Conservation (phyloP, 1,284 basidiomycete genomes). For the Cryptococcus deneoformans region DNA sequence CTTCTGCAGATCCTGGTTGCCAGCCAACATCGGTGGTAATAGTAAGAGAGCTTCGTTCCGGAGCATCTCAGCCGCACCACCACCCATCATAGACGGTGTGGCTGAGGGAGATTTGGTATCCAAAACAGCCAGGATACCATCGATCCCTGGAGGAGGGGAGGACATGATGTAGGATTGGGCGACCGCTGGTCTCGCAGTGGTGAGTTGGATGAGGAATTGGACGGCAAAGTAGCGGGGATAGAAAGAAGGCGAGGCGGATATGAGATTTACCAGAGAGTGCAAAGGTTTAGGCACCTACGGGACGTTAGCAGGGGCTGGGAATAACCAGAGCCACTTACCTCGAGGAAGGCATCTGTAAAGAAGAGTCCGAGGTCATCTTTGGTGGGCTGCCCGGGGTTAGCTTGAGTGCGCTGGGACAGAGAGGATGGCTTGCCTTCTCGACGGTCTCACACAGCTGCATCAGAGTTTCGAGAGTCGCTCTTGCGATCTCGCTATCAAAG, state of each 20-base stretch:
- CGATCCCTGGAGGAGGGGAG: constrained; percentile 43
- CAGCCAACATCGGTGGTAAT: constrained; percentile 74
- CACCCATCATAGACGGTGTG: constrained; percentile 24
- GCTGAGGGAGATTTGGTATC: constrained; percentile 30
- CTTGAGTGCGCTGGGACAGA: not conserved
- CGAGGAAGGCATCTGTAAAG: constrained; percentile 50
- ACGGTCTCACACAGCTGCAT: constrained; percentile 51
- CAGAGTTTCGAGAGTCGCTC: constrained; percentile 84
- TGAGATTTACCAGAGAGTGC: constrained; percentile 72
- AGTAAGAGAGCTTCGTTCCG: constrained; percentile 70
- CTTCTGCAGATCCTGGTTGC: constrained; percentile 94
- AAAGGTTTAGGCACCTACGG: constrained; percentile 57
- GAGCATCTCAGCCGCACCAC: constrained; percentile 48
- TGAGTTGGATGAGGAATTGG: constrained; percentile 74
- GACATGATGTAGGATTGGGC: constrained; percentile 84
- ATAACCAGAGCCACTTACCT: constrained; percentile 16
- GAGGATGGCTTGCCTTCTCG: constrained; percentile 39
- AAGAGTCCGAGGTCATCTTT: constrained; percentile 52
- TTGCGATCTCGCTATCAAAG: constrained; percentile 83
- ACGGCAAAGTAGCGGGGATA: constrained; percentile 85
- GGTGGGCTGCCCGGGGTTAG: constrained; percentile 30
- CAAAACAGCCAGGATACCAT: constrained; percentile 42
- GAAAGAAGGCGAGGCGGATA: constrained; percentile 61
- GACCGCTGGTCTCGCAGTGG: constrained; percentile 71
- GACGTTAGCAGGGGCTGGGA: not conserved